Evolutionary conservation across 169 alveolate genomes (phyloP).

Genomic region (Plasmodium vinckei): DNA sequence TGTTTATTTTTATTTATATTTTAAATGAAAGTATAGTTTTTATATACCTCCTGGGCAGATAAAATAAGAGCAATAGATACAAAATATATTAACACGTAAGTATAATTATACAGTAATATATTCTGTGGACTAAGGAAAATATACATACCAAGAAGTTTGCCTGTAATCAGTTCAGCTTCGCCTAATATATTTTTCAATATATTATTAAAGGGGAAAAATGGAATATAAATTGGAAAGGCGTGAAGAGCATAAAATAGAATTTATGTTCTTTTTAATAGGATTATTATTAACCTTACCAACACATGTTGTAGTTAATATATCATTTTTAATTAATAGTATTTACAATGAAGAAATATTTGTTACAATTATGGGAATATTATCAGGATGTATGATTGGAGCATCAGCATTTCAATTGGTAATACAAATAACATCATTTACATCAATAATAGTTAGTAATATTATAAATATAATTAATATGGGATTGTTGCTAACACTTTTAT

Average conservation of each 20-base stretch:
- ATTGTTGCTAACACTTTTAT: slow-evolving; percentile 7
- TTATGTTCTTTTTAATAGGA: slow-evolving; percentile 49
- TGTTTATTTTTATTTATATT: too few relatives aligned
- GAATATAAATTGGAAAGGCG: slow-evolving; percentile 6
- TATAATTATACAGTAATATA: too few relatives aligned
- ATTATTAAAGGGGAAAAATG: too few relatives aligned
- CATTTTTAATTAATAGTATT: slow-evolving; percentile 45
- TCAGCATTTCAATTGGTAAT: slow-evolving; percentile 32
- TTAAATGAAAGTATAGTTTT: too few relatives aligned
- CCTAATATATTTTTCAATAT: too few relatives aligned
- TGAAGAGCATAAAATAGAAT: slow-evolving; percentile 18
- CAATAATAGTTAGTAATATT: slow-evolving; percentile 21
- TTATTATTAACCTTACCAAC: slow-evolving; percentile 42
- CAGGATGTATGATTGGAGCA: slow-evolving; percentile 47
- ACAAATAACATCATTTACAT: slow-evolving; percentile 53
- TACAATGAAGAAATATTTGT: slow-evolving; percentile 38
- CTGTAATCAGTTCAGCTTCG: too few relatives aligned
- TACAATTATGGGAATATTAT: slow-evolving; percentile 28
- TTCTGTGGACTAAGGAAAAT: too few relatives aligned
- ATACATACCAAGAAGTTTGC: too few relatives aligned
- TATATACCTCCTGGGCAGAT: too few relatives aligned
- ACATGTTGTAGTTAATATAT: slow-evolving; percentile 39
- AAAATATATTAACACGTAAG: too few relatives aligned
- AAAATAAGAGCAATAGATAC: too few relatives aligned
- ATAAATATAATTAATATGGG: slow-evolving; percentile 13